Evolutionary conservation across 163 green algal species (phyloP).

Genomic region (Chlamydomonas reinhardtii): DNA sequence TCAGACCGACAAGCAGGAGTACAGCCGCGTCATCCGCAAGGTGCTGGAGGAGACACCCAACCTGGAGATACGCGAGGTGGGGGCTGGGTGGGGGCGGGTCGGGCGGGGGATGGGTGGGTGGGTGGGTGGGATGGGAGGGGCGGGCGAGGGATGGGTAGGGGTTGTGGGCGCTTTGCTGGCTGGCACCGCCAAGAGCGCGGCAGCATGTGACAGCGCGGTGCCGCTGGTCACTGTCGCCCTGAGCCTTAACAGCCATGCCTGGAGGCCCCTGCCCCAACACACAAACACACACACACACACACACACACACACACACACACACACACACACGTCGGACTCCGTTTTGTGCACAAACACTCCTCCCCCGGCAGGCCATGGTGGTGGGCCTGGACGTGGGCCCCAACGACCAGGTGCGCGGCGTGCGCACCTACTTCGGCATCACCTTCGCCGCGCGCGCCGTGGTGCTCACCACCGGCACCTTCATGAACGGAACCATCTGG

Average conservation of each 20-base stretch:
- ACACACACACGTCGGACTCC: too few species aligned
- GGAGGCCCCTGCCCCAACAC: too few species aligned
- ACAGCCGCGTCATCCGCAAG: constrained; percentile 78
- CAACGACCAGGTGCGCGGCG: constrained; percentile 91
- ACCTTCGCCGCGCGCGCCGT: constrained; percentile 85
- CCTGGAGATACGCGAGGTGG: constrained; percentile 88
- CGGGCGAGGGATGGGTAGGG: background rate
- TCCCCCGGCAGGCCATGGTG: constrained; percentile 85
- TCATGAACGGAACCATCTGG: constrained; percentile 98
- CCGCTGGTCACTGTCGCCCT: too few species aligned
- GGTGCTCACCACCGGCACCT: constrained; percentile 97
- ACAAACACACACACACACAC: too few species aligned
- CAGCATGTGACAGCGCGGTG: too few species aligned
- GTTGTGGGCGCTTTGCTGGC: too few species aligned
- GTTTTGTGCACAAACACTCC: too few species aligned
- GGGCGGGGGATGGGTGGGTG: background rate
- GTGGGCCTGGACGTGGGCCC: constrained; percentile 84
- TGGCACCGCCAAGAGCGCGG: too few species aligned
- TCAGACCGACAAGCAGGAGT: constrained; percentile 98
- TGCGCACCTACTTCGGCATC: constrained; percentile 95
- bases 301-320: too few species aligned
- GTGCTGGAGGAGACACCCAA: constrained; percentile 86
- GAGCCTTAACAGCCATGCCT: too few species aligned
- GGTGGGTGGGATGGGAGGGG: background rate
- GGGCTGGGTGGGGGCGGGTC: too few species aligned